Conservation (phyloP, 2,329 filamentous ascomycete species). For the Aspergillus bombycis region DNA sequence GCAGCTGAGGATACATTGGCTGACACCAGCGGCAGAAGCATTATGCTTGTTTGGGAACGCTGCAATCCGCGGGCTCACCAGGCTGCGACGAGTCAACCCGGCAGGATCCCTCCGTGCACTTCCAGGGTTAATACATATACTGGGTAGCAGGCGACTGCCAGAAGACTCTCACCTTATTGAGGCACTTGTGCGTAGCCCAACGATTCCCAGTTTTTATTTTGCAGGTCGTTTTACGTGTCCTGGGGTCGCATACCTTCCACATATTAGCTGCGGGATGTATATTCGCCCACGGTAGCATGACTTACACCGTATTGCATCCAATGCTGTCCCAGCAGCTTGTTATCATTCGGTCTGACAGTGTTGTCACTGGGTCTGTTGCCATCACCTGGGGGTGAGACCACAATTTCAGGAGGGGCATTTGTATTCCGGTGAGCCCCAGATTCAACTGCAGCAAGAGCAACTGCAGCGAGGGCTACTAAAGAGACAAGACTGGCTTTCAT, state of each 20-base stretch:
- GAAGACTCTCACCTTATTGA: not conserved
- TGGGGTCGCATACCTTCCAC: not conserved
- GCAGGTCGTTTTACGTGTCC: not conserved
- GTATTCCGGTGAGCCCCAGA: no score
- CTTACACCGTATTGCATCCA: not conserved
- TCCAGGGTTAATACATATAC: not conserved
- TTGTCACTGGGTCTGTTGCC: not conserved
- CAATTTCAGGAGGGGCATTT: no score
- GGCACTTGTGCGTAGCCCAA: not conserved
- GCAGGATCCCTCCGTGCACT: not conserved
- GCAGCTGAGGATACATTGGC: no score
- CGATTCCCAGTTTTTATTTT: not conserved
- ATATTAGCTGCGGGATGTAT: not conserved
- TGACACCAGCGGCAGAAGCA: not conserved
- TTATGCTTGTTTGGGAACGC: not conserved
- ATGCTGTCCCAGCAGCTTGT: not conserved
- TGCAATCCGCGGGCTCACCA: not conserved
- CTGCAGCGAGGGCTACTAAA: no score
- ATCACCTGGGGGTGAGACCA: not conserved
- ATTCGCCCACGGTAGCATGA: not conserved
- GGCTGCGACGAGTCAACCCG: not conserved
- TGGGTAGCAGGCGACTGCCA: no score
- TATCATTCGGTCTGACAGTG: not conserved
- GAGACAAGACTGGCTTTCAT: no score
- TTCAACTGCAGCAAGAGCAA: no score